Evolutionary conservation across 169 alveolate species (phyloP).

Genomic region (Babesia ovis): DNA sequence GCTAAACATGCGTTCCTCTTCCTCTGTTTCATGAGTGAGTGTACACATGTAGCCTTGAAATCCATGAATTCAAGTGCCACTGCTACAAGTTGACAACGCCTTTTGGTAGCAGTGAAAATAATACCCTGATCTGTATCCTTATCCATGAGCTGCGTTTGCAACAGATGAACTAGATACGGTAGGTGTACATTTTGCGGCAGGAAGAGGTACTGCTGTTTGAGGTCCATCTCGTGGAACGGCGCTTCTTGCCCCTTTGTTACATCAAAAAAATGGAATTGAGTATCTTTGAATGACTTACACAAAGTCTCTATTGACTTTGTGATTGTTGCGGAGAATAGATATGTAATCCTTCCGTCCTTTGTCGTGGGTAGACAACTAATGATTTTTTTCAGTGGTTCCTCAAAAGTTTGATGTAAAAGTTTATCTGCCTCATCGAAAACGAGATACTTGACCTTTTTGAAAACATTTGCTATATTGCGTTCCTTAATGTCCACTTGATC

Average conservation of each 20-base stretch:
- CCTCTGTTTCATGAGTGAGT: constrained; percentile 92
- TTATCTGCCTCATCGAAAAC: constrained; percentile 98
- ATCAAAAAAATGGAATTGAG: constrained; percentile 56
- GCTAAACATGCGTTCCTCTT: constrained; percentile 91
- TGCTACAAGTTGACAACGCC: constrained; percentile 86
- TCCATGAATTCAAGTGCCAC: constrained; percentile 89
- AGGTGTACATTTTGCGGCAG: constrained; percentile 64
- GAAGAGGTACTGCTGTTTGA: constrained; percentile 57
- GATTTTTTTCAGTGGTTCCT: constrained; percentile 75
- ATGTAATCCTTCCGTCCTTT: constrained; percentile 87
- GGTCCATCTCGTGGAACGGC: constrained; percentile 32
- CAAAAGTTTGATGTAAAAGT: constrained; percentile 84
- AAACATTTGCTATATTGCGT: constrained; percentile 68
- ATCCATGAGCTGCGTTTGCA: constrained; percentile 25
- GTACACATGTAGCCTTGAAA: constrained; percentile 91
- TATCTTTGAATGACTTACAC: constrained; percentile 22
- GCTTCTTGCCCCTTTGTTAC: constrained; percentile 45
- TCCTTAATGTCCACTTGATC: constrained; percentile 79
- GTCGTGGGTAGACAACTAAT: constrained; percentile 76
- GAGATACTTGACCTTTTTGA: constrained; percentile 84
- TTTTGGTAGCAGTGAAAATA: constrained; percentile 92
- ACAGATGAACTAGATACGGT: constrained; percentile 48
- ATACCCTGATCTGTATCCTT: constrained; percentile 79
- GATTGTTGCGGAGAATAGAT: constrained; percentile 96
- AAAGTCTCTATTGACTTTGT: constrained; percentile 76